Percentiles rank a stretch among this genome's conserved stretches.
phyloP scores from a whole-genome alignment of 2,329 filamentous ascomycete genomes.

The Chrysosporium queenslandicum region DNA sequence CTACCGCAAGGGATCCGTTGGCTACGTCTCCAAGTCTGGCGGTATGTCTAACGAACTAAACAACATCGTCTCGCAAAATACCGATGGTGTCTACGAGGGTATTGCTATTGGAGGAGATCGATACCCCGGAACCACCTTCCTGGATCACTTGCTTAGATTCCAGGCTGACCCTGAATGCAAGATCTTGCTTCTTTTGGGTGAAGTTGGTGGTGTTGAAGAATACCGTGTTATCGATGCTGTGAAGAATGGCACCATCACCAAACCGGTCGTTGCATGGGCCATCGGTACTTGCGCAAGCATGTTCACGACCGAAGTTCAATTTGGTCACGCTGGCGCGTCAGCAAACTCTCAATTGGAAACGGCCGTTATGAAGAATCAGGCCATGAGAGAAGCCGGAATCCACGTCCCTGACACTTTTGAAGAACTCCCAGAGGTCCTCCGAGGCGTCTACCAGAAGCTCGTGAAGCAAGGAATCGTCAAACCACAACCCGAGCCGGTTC shows the following conservation, averaged over 20 bases:
- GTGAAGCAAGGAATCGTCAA: constrained; percentile 76
- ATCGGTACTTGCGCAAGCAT: constrained; percentile 98
- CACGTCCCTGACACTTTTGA: constrained; percentile 93
- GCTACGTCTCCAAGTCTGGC: constrained; percentile 98
- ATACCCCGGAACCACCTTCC: constrained; percentile 98
- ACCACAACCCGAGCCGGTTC: constrained; percentile 76
- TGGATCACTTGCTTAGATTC: constrained; percentile 95
- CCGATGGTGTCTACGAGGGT: constrained; percentile 97
- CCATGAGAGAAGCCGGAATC: constrained; percentile 91
- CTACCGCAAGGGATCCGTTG: constrained; percentile 97
- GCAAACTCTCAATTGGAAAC: constrained; percentile 99
- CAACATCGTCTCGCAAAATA: constrained; percentile 96
- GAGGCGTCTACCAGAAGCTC: constrained; percentile 76
- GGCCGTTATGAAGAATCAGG: constrained; percentile 90
- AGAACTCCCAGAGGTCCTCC: constrained; percentile 71
- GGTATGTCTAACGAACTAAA: constrained; percentile 99
- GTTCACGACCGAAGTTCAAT: constrained; percentile 99
- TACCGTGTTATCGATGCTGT: constrained; percentile 99
- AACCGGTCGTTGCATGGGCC: constrained; percentile 98
- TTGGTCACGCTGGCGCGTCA: constrained; percentile 95
- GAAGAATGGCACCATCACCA: constrained; percentile 87
- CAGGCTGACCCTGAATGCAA: constrained; percentile 96
- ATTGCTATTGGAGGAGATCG: constrained; percentile 98
- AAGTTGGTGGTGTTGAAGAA: constrained; percentile 98
- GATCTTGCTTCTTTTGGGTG: constrained; percentile 88